Evolutionary conservation across 306 rosid genomes (phyloP), one percentile per base, ranked within the genome.

Genomic region (Calophaca sinica): DNA sequence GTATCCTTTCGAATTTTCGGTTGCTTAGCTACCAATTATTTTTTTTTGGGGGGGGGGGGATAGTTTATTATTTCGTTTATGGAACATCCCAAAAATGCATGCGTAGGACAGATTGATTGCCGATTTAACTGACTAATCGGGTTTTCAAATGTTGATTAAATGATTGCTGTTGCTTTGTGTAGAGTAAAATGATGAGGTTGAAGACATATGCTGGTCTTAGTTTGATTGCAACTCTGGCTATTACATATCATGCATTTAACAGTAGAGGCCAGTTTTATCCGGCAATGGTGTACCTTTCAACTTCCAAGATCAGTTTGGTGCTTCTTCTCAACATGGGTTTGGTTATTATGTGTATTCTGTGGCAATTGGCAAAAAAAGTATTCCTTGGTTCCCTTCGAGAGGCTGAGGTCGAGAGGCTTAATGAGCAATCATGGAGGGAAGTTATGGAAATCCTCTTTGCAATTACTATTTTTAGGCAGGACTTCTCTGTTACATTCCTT

Each of bases 351-450:
- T 96, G 98, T 80, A 82, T 77, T 76, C 39, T 96, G 57, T 96
- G 99, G 99, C 97, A 96, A 84, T 65, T 96, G 62, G 86, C 96
- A 0, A 96, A 96, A 48, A 88, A 82, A 77, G 50, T 96, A 10
- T 96, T 96, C 80, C 86, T 96, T 32, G 99, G 99, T 67, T 68
- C 96, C 3, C 97, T 96, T 26, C 87, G 99, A n/a, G 99, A 96
- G 84, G 98, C 99, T 0, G 99, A 96, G 92, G 90, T 96, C 2
- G 99, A 96, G 90, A 90, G 98, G 90, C 96, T 96, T 55, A 96
- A 96, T 50, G 99, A 96, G 84, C 99, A 96, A 41, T 96, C 96
- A 0, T 96, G 99, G 99, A 90, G 97, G 84, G 99, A 96, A 80
- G 88, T 96, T 79, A 96, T 90, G 99, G 99, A 96, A 73, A 96